phyloP scores from a whole-genome alignment of 768 basidiomycete genomes.

The Podaxis sp. region DNA sequence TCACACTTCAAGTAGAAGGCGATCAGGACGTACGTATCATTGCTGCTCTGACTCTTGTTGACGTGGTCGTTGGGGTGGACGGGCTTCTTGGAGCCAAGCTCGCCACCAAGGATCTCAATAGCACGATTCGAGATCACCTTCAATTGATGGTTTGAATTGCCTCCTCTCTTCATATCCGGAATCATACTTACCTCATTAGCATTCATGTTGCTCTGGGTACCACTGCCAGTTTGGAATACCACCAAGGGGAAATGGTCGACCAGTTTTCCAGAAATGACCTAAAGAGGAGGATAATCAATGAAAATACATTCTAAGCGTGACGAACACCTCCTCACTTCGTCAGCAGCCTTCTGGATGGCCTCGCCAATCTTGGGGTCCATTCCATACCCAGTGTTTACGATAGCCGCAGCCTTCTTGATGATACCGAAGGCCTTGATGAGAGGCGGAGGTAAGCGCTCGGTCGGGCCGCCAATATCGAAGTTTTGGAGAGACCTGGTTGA shows the following conservation, averaged over 20 bases:
- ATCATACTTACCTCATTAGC: constrained; percentile 75
- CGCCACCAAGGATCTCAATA: constrained; percentile 93
- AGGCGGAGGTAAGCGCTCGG: constrained; percentile 92
- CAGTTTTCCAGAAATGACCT: constrained; percentile 96
- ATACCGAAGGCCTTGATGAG: constrained; percentile 97
- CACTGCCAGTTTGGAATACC: constrained; percentile 98
- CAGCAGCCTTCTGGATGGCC: constrained; percentile 90
- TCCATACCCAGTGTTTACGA: constrained; percentile 89
- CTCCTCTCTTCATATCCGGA: background rate
- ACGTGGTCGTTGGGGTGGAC: constrained; percentile 99
- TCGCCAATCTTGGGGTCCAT: constrained; percentile 84
- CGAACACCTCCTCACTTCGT: constrained; percentile 64
- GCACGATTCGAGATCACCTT: constrained; percentile 98
- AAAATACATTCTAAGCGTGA: constrained; percentile 1
- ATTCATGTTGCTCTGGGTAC: constrained; percentile 99
- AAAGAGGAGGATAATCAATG: constrained; percentile 13
- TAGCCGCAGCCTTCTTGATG: constrained; percentile 93
- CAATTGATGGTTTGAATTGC: background rate
- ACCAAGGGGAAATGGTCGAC: constrained; percentile 96
- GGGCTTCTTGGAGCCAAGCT: constrained; percentile 93
- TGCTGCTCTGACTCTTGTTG: constrained; percentile 98
- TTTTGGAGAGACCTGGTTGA: constrained; percentile 81
- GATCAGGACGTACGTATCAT: constrained; percentile 77
- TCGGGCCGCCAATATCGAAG: constrained; percentile 95
- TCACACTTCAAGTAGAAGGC: background rate